Evolutionary conservation across 2,329 filamentous ascomycete genomes (phyloP).

Genomic region (Blastomyces silverae): DNA sequence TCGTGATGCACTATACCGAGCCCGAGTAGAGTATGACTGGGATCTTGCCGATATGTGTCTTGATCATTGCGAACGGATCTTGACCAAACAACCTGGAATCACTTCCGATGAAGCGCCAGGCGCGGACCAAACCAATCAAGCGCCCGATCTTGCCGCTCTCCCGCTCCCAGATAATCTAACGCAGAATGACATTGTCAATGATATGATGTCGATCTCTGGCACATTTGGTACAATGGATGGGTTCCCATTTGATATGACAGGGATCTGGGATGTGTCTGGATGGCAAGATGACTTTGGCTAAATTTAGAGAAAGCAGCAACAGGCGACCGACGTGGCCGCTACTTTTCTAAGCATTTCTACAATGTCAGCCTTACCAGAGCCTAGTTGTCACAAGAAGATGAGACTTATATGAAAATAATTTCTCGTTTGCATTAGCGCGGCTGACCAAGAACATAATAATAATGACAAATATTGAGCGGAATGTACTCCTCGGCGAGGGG

Average conservation of each 20-base stretch:
- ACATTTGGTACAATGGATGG: slow-evolving; percentile 43
- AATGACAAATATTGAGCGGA: neutral
- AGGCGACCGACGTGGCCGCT: neutral
- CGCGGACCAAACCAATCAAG: slow-evolving; percentile 15
- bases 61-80: slow-evolving; percentile 44
- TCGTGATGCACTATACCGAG: slow-evolving; percentile 43
- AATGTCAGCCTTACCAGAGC: neutral
- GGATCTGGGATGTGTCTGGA: slow-evolving; percentile 42
- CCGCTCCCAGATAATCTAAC: slow-evolving; percentile 40
- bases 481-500: neutral
- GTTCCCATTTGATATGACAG: slow-evolving; percentile 43
- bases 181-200: slow-evolving; percentile 42
- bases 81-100: slow-evolving; percentile 36
- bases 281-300: slow-evolving; percentile 19
- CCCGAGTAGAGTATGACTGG: slow-evolving; percentile 48
- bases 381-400: neutral
- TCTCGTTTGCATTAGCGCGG: neutral
- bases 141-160: slow-evolving; percentile 31
- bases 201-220: slow-evolving; percentile 44
- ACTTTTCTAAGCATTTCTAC: neutral
- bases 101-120: slow-evolving; percentile 19
- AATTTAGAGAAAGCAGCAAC: neutral
- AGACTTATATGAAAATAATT: neutral
- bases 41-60: slow-evolving; percentile 51
- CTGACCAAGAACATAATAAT: neutral